Evolutionary conservation across 2,329 filamentous ascomycete genomes (phyloP).

Genomic region (Ascosphaera apis): DNA sequence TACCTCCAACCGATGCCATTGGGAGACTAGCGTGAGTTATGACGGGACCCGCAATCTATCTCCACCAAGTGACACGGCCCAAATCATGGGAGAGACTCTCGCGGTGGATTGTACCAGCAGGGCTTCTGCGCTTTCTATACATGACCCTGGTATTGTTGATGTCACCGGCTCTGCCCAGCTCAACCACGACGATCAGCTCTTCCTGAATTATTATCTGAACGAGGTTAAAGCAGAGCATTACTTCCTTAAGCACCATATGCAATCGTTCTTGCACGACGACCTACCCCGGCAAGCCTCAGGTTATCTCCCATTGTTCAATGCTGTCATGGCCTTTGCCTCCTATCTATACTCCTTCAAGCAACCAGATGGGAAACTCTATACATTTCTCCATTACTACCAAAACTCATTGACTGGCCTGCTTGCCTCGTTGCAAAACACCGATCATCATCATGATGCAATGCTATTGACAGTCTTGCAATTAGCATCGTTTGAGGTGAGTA

Average conservation of each 20-base stretch:
- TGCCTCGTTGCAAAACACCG: conserved; percentile 43
- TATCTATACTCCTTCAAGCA: conserved; percentile 59
- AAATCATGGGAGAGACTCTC: neutral
- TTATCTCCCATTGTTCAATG: conserved; percentile 66
- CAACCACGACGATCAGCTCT: conserved; percentile 48
- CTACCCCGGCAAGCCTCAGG: conserved; percentile 50
- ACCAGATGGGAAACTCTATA: conserved; percentile 48
- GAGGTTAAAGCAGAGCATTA: conserved; percentile 69
- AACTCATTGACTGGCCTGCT: conserved; percentile 60
- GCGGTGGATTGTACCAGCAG: neutral
- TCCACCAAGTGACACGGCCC: neutral
- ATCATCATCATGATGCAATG: conserved; percentile 48
- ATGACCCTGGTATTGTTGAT: neutral
- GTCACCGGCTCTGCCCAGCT: conserved; percentile 10
- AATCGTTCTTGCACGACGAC: conserved; percentile 49
- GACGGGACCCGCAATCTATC: neutral
- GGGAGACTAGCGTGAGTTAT: neutral
- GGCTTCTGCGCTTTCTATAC: neutral
- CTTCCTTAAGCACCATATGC: conserved; percentile 45
- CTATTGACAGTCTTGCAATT: conserved; percentile 76
- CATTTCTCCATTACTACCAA: conserved; percentile 79
- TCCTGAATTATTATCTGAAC: conserved; percentile 55
- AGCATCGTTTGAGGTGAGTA: conserved; percentile 67
- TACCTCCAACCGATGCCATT: neutral
- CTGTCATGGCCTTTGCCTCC: conserved; percentile 66